Conservation (phyloP, 257 asterid genomes). For the Hygrophila difformis region DNA sequence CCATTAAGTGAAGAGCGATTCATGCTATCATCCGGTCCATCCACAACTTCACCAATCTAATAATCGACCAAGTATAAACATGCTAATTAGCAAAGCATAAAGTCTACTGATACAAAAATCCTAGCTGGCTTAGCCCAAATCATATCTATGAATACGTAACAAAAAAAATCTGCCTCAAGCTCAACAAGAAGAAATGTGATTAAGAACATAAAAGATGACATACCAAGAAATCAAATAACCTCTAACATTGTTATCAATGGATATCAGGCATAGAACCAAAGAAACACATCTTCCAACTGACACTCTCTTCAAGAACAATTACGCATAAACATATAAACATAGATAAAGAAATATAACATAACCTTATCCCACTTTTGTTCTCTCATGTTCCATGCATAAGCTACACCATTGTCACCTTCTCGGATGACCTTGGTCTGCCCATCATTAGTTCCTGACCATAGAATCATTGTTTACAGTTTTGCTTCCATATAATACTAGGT, state of each 20-base stretch:
- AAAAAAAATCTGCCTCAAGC: neutral
- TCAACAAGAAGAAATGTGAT: neutral
- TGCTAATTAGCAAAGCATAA: neutral
- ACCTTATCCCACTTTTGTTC: constrained; percentile 97
- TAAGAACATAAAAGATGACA: constrained; percentile 6
- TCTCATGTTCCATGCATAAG: constrained; percentile 83
- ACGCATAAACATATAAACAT: constrained; percentile 1
- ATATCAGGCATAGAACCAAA: neutral
- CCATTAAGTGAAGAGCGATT: constrained; percentile 55
- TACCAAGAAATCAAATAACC: constrained; percentile 1
- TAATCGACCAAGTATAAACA: constrained; percentile 10
- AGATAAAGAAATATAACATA: constrained; percentile 6
- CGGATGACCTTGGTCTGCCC: constrained; percentile 94
- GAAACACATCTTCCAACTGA: constrained; percentile 5
- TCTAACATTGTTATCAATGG: constrained; percentile 2
- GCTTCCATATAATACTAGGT: constrained; percentile 11
- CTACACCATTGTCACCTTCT: constrained; percentile 98
- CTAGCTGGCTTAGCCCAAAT: constrained; percentile 12
- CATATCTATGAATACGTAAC: constrained; percentile 7
- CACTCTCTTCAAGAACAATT: too few species aligned
- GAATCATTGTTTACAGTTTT: constrained; percentile 16
- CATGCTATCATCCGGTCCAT: constrained; percentile 76
- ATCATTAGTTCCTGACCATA: constrained; percentile 69
- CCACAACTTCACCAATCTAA: constrained; percentile 97
- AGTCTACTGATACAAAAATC: constrained; percentile 7